Evolutionary conservation across 2,329 filamentous ascomycete species (phyloP).

Genomic region (Claviceps africana): DNA sequence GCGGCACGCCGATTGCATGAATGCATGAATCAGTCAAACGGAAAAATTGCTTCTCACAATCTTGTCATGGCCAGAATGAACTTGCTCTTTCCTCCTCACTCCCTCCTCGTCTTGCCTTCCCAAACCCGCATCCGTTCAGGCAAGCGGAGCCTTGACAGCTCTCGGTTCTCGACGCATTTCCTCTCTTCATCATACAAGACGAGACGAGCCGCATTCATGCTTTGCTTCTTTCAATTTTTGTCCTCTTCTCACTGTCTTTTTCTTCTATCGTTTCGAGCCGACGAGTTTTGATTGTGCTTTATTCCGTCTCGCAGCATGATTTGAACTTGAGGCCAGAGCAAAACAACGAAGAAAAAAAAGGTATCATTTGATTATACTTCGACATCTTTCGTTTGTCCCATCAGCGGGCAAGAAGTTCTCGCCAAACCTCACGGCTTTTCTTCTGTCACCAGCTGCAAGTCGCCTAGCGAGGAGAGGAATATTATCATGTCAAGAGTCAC

Average conservation of each 20-base stretch:
- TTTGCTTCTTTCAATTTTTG: no score
- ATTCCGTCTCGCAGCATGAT: background rate
- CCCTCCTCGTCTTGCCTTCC: background rate
- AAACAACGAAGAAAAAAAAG: background rate
- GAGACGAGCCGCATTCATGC: background rate
- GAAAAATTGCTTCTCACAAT: background rate
- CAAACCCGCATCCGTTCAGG: background rate
- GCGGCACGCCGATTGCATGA: background rate
- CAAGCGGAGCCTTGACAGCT: background rate
- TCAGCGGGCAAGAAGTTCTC: background rate
- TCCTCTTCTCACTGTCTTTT: background rate
- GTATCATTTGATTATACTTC: background rate
- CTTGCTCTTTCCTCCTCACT: background rate
- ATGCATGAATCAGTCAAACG: background rate
- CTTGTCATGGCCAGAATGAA: background rate
- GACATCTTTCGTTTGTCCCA: background rate
- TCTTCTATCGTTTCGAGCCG: background rate
- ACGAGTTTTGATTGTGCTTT: background rate
- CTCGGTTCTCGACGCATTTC: background rate
- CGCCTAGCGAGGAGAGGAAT: no score
- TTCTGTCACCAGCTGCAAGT: background rate
- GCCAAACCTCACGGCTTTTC: background rate
- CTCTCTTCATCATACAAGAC: background rate
- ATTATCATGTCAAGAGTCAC: no score
- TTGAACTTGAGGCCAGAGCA: background rate